Base-by-base conservation (phyloP, 176 grass and related monocot species). In the Aegilops umbellulata region DNA sequence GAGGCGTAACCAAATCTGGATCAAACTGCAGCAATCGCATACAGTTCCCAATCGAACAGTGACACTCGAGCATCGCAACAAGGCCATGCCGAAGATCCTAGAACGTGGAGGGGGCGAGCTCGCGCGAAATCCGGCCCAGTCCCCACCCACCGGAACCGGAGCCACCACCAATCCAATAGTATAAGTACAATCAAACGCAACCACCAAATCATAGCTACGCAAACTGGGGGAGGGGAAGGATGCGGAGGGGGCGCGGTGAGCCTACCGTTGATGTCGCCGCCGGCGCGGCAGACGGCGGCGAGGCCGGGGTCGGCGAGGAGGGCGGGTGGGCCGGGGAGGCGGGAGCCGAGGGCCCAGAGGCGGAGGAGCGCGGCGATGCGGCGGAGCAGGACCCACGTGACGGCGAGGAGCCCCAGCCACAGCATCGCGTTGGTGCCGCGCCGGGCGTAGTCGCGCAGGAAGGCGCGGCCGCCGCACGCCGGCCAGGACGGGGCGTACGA, bases 401-500 rank as follows among this genome's bases (percentile, higher is more conserved):
- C 44, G 42, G 90, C 81, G 16, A 99, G 41, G 22, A 99, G 79
- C 3, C 74, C 76, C 65, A 76, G 84, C 97, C 97, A 99, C 20
- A 99, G 97, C 69, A 92, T 25, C 24, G 92, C 92, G 86, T 99
- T 99, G 83, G 97, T 94, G 26, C 90, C 97, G 12, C 94, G 88
- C 60, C 64, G 81, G 0, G 86, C 72, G 88, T 99, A 99, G 65
- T 92, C 90, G 16, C 81, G 89, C 39, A 99, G 84, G 86, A 99
- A 94, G 60, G 77, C 77, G 64, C 88, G 82, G 31, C 82, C 69
- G 24, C 80, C 83, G 84, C 78, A 90, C 42, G 87, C 69, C 25
- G 86, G 65, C 83, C 83, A 74, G 44, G 89, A 74, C 80, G 4
- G 80, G 26, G 12, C 60, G n/a, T 61, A 61, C 0, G n/a, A 61